phyloP scores from a whole-genome alignment of 805 yeast genomes.

The Pichia phayaonensis region DNA sequence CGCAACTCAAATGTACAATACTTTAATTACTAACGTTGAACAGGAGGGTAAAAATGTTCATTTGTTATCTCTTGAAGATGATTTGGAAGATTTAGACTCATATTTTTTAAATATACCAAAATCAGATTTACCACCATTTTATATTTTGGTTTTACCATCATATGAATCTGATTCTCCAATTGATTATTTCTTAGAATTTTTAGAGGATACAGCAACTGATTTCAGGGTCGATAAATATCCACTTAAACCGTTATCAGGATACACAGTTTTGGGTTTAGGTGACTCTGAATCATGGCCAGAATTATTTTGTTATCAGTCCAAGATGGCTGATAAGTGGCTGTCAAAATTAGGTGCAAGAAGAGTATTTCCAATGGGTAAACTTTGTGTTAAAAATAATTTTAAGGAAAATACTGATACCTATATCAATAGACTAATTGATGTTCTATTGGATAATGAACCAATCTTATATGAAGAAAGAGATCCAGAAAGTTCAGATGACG shows the following conservation, averaged over 20 bases:
- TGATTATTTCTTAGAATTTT: constrained; percentile 75
- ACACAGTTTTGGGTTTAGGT: constrained; percentile 81
- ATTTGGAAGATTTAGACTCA: constrained; percentile 73
- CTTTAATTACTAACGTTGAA: constrained; percentile 24
- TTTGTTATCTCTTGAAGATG: constrained; percentile 68
- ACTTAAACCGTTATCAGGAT: constrained; percentile 60
- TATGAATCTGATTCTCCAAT: constrained; percentile 90
- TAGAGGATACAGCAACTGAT: constrained; percentile 75
- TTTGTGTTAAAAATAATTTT: constrained; percentile 70
- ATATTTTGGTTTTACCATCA: constrained; percentile 75
- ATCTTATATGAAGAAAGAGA: constrained; percentile 42
- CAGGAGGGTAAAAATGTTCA: constrained; percentile 34
- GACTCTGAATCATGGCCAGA: constrained; percentile 77
- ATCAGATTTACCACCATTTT: constrained; percentile 29
- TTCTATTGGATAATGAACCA: constrained; percentile 67
- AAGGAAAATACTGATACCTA: constrained; percentile 51
- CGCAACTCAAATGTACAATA: constrained; percentile 45
- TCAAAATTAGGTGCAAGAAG: constrained; percentile 84
- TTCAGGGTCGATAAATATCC: constrained; percentile 83
- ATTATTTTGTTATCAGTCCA: constrained; percentile 80
- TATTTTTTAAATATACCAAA: constrained; percentile 63
- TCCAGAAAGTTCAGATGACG: constrained; percentile 10
- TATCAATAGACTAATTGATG: constrained; percentile 50
- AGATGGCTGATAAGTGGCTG: constrained; percentile 61
- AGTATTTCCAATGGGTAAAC: constrained; percentile 72